Evolutionary conservation across 2,329 filamentous ascomycete species (phyloP).

Genomic region (Ramularia collo-cygni): DNA sequence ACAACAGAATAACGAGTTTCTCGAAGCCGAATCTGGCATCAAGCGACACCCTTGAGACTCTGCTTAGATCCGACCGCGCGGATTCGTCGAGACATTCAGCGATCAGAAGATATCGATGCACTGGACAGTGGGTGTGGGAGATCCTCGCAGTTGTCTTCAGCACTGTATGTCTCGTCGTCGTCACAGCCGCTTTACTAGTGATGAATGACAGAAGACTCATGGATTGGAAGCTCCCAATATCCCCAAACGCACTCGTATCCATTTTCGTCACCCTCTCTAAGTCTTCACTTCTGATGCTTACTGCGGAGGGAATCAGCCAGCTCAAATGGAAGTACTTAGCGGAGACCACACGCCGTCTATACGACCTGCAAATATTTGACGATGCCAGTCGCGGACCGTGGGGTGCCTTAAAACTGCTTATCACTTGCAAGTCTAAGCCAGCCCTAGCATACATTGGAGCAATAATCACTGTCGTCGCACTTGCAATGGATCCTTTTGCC

Average conservation of each 20-base stretch:
- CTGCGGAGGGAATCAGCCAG: constrained; percentile 9
- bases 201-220: too few species aligned
- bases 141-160: too few species aligned
- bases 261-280: background rate
- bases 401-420: background rate
- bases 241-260: constrained; percentile 4
- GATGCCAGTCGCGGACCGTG: constrained; percentile 3
- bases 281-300: background rate
- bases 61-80: too few species aligned
- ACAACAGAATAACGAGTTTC: too few species aligned
- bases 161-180: too few species aligned
- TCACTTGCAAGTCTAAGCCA: too few species aligned
- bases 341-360: constrained; percentile 2
- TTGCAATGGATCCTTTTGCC: constrained; percentile 1
- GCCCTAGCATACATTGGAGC: background rate
- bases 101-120: too few species aligned
- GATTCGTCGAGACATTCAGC: too few species aligned
- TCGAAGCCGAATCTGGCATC: too few species aligned
- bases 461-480: background rate
- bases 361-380: constrained; percentile 3
- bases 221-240: background rate
- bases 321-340: constrained; percentile 11
- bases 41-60: too few species aligned
- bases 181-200: too few species aligned
- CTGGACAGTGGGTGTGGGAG: too few species aligned